phyloP scores from a whole-genome alignment of 805 yeast genomes.

The Yamadazyma endophytica region DNA sequence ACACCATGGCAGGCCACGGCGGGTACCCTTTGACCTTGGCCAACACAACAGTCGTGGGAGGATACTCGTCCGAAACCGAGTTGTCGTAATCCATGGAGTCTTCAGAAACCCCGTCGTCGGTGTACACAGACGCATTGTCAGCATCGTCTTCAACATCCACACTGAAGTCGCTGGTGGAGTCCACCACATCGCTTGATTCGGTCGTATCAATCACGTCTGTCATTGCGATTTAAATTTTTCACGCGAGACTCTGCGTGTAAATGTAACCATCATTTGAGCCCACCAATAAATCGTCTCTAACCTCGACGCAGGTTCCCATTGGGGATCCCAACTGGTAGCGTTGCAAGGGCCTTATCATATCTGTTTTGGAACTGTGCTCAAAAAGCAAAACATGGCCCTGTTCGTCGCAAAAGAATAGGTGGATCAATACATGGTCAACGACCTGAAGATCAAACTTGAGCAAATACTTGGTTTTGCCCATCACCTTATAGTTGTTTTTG shows the following conservation, averaged over 20 bases:
- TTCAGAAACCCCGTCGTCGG: no score
- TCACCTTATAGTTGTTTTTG: background rate
- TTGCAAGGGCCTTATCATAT: background rate
- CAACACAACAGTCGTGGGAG: slow-evolving; percentile 33
- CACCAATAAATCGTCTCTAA: background rate
- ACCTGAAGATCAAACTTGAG: slow-evolving; percentile 2
- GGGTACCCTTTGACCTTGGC: slow-evolving; percentile 86
- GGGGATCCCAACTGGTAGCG: background rate
- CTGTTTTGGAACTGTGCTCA: background rate
- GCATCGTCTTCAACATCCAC: background rate
- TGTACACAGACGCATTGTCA: background rate
- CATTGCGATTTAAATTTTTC: background rate
- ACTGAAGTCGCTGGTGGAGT: background rate
- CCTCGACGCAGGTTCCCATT: background rate
- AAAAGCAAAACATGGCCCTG: background rate
- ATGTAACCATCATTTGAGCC: no score
- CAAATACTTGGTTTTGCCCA: slow-evolving; percentile 1
- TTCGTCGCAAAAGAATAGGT: background rate
- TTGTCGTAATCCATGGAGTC: no score
- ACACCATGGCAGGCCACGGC: slow-evolving; percentile 87
- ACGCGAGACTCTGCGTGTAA: no score
- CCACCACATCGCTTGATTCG: slow-evolving; percentile 1
- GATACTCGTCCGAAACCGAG: no score
- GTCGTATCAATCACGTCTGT: background rate
- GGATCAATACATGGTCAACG: no score